These are phyloP conservation scores for Colletotrichum paranaense DNA, from an alignment of 2,329 filamentous ascomycete species.

Conservation along the genomic window DNA sequence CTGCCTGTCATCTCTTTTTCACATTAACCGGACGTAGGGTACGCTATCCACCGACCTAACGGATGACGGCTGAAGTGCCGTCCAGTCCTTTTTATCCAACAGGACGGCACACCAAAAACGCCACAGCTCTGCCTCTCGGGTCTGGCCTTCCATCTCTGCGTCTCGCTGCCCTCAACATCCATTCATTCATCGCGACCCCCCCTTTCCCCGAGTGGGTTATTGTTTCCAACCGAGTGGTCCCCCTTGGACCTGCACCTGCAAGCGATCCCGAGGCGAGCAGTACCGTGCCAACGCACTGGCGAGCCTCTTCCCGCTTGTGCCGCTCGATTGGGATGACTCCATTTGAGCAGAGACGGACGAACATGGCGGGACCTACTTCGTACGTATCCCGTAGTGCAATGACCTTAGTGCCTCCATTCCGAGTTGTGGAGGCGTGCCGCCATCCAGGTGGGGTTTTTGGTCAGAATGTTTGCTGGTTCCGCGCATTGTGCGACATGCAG, in stretches of 20 bases:
- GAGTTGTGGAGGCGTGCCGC: not conserved
- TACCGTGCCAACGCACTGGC: constrained; percentile 7
- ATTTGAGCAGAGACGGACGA: not conserved
- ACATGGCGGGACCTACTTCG: not conserved
- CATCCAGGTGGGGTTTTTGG: not conserved
- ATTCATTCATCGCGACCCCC: not conserved
- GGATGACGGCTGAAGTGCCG: not conserved
- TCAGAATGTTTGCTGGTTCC: not conserved
- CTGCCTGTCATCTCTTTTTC: not conserved
- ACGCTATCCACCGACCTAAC: not conserved
- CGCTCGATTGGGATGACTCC: constrained; percentile 9
- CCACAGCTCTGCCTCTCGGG: constrained; percentile 1
- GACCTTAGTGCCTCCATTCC: not conserved
- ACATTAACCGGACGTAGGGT: not conserved
- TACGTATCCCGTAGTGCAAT: not conserved
- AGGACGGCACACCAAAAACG: not conserved
- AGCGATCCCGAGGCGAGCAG: constrained; percentile 5
- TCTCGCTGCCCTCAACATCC: not conserved
- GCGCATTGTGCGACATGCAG: not conserved
- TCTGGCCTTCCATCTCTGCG: not conserved
- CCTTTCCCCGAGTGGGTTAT: not conserved
- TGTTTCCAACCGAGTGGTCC: constrained; percentile 9
- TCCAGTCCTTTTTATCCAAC: not conserved
- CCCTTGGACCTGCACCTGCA: constrained; percentile 14
- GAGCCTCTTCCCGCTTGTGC: constrained; percentile 23